A percentile compares a stretch with the other conserved stretches of the same genome.
Conservation (phyloP, 2,329 filamentous ascomycete genomes). For the Aspergillus spinulosporus region DNA sequence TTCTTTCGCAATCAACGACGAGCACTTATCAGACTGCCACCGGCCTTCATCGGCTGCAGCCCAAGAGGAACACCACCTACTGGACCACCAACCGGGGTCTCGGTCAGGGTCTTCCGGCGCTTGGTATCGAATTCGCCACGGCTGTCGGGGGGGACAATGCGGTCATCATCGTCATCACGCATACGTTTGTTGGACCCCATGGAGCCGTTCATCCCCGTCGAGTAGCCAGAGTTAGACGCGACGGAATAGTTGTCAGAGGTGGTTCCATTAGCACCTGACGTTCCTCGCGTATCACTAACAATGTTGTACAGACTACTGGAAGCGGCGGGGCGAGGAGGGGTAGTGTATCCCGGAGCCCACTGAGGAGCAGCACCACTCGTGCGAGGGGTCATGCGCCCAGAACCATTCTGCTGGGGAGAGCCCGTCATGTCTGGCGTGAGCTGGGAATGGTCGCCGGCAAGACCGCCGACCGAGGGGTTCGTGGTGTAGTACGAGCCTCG, state of each 20-base stretch:
- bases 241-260: conserved; percentile 70
- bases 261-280: conserved; percentile 60
- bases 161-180: conserved; percentile 67
- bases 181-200: conserved; percentile 59
- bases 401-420: conserved; percentile 78
- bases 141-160: conserved; percentile 64
- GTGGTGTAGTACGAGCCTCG: conserved; percentile 74
- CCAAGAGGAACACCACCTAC: conserved; percentile 41
- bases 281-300: conserved; percentile 74
- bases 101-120: conserved; percentile 74
- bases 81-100: conserved; percentile 53
- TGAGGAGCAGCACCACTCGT: conserved; percentile 73
- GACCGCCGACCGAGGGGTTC: conserved; percentile 63
- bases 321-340: conserved; percentile 68
- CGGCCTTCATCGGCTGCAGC: conserved; percentile 47
- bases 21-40: conserved; percentile 41
- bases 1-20: conserved; percentile 33
- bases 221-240: conserved; percentile 61
- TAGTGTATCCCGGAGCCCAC: conserved; percentile 74
- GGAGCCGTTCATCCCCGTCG: conserved; percentile 67
- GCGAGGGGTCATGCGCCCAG: conserved; percentile 81
- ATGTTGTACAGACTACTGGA: conserved; percentile 86
- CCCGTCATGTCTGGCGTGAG: conserved; percentile 79
- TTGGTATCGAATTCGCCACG: conserved; percentile 66
- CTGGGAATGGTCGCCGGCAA: conserved; percentile 72